Conservation (phyloP, 1,284 basidiomycete genomes). For the Acaromyces ingoldii region DNA sequence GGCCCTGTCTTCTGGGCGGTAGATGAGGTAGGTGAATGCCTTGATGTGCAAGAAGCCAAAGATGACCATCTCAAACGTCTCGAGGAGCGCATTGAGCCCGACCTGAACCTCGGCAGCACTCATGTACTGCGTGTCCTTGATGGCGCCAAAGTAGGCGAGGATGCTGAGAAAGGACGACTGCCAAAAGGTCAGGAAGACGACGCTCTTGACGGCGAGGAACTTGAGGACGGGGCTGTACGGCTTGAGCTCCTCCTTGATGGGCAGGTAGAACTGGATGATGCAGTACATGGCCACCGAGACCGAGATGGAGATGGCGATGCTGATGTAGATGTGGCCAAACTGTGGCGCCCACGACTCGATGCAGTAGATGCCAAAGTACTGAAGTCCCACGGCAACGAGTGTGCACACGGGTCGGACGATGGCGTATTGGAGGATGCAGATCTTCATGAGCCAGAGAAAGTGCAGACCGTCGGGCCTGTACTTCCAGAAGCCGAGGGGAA, state of each 20-base stretch:
- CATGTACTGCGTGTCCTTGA: constrained; percentile 62
- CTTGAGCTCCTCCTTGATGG: constrained; percentile 60
- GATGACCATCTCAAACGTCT: constrained; percentile 65
- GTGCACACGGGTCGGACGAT: constrained; percentile 66
- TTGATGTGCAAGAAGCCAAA: constrained; percentile 67
- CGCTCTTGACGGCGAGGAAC: constrained; percentile 63
- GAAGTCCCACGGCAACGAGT: constrained; percentile 61
- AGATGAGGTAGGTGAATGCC: constrained; percentile 69
- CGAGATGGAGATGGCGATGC: constrained; percentile 63
- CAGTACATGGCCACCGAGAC: constrained; percentile 75
- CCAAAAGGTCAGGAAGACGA: constrained; percentile 77
- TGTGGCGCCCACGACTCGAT: constrained; percentile 65
- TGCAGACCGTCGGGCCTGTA: constrained; percentile 61
- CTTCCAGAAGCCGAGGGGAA: constrained; percentile 63
- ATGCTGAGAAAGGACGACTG: constrained; percentile 64
- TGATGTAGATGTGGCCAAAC: constrained; percentile 63
- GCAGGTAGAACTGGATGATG: constrained; percentile 68
- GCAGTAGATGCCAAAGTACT: constrained; percentile 67
- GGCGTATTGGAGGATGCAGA: constrained; percentile 74
- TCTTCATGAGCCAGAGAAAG: constrained; percentile 71
- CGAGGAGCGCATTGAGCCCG: constrained; percentile 65
- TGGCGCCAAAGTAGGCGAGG: constrained; percentile 61
- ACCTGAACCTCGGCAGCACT: constrained; percentile 70
- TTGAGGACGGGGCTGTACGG: constrained; percentile 66
- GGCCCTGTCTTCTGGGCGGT: constrained; percentile 38